Percentiles rank a stretch among this genome's conserved stretches.
phyloP scores from a whole-genome alignment of 306 rosid species.

The Ormosia emarginata region DNA sequence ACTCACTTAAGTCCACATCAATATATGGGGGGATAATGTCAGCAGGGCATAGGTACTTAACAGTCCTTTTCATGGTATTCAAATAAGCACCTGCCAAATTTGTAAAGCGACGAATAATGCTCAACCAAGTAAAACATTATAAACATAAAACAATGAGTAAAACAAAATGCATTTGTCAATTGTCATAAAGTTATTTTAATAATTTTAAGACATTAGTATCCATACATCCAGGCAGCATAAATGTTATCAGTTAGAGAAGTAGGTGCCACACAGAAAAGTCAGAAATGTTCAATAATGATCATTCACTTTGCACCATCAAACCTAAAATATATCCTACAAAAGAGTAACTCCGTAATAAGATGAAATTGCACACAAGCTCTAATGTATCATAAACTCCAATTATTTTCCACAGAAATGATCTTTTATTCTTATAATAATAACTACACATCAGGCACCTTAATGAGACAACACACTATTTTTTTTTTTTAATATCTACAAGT shows the following conservation, averaged over 20 bases:
- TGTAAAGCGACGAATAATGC: conserved; percentile 11
- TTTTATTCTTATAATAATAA: background rate
- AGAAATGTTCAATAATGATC: background rate
- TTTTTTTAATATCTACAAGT: background rate
- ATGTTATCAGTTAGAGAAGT: background rate
- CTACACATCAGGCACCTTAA: background rate
- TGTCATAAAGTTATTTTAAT: background rate
- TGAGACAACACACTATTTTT: background rate
- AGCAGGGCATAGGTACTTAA: conserved; percentile 81
- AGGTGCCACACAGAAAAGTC: background rate
- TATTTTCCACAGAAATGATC: background rate
- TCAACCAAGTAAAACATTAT: conserved; percentile 1
- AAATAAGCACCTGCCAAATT: conserved; percentile 67
- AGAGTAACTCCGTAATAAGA: background rate
- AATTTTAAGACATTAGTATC: background rate
- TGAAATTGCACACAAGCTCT: background rate
- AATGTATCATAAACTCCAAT: background rate
- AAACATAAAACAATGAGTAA: background rate
- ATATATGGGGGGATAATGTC: conserved; percentile 90
- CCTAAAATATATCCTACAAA: background rate
- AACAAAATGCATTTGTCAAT: background rate
- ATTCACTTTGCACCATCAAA: conserved; percentile 5
- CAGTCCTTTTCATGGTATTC: conserved; percentile 84
- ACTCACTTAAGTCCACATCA: conserved; percentile 89
- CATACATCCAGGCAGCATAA: background rate